Conservation (phyloP, 257 asterid species). For the Orobanche coerulescens region DNA sequence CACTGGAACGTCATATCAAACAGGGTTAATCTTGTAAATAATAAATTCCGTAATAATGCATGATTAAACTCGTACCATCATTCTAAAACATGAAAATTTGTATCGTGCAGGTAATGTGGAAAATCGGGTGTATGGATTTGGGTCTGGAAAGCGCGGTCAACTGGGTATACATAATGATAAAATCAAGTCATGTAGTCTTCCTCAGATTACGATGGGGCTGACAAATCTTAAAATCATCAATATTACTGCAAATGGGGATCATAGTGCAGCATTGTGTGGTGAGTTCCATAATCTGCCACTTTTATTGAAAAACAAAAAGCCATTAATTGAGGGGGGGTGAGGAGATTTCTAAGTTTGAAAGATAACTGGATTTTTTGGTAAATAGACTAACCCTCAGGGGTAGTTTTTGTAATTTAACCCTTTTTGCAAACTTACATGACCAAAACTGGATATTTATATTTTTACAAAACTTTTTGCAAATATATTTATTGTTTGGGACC, state of each 20-base stretch:
- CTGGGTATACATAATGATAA: slow-evolving; percentile 59
- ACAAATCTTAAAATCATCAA: slow-evolving; percentile 28
- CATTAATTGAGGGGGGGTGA: too few species aligned
- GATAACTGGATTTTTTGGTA: too few species aligned
- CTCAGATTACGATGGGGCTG: slow-evolving; percentile 59
- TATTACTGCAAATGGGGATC: slow-evolving; percentile 84
- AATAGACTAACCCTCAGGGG: too few species aligned
- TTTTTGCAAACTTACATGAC: not conserved
- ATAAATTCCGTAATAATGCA: not conserved
- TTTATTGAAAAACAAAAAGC: too few species aligned
- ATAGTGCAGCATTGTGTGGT: slow-evolving; percentile 85
- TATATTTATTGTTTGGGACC: not conserved
- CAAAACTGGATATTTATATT: not conserved
- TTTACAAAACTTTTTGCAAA: not conserved
- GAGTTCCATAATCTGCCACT: slow-evolving; percentile 15
- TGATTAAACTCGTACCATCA: not conserved
- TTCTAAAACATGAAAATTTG: not conserved
- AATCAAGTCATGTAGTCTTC: slow-evolving; percentile 45
- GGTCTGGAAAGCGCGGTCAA: slow-evolving; percentile 89
- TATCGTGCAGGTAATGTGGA: slow-evolving; percentile 35
- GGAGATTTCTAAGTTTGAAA: too few species aligned
- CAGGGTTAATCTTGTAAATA: not conserved
- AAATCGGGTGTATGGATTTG: slow-evolving; percentile 62
- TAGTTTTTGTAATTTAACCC: too few species aligned
- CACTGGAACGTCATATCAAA: not conserved